These are phyloP conservation scores for Lachnellula arida DNA, from an alignment of 2,329 filamentous ascomycete species.

Conservation along the genomic window DNA sequence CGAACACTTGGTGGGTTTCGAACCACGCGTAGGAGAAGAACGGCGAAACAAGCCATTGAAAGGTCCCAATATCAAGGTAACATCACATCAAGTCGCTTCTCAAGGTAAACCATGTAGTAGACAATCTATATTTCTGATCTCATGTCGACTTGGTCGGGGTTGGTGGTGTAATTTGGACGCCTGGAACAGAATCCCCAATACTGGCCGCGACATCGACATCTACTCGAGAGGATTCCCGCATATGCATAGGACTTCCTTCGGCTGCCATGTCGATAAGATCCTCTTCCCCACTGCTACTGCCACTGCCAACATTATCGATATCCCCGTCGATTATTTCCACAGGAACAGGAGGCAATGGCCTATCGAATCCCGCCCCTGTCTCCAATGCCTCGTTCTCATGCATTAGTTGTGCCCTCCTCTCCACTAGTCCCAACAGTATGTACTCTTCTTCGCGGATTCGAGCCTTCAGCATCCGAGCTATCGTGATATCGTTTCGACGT, in stretches of 20 bases:
- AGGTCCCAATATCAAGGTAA: too few relatives aligned
- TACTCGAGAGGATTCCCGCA: too few relatives aligned
- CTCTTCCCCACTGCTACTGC: not conserved
- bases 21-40: too few relatives aligned
- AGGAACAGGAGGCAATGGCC: constrained; percentile 1
- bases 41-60: too few relatives aligned
- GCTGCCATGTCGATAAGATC: constrained; percentile 11
- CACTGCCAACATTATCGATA: not conserved
- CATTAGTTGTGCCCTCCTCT: constrained; percentile 7
- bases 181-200: too few relatives aligned
- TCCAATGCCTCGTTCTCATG: constrained; percentile 9
- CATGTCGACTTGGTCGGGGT: too few relatives aligned
- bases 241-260: not conserved
- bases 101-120: too few relatives aligned
- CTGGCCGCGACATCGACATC: too few relatives aligned
- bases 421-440: constrained; percentile 4
- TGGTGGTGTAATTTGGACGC: too few relatives aligned
- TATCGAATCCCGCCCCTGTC: not conserved
- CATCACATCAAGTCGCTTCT: too few relatives aligned
- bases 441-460: constrained; percentile 10
- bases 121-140: too few relatives aligned
- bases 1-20: too few relatives aligned
- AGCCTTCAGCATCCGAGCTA: not conserved
- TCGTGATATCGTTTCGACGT: not conserved
- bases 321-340: not conserved